Percentiles rank a stretch among this genome's conserved stretches.
Conservation (phyloP, 2,329 filamentous ascomycete genomes). For the Hypoxylon sp. region DNA sequence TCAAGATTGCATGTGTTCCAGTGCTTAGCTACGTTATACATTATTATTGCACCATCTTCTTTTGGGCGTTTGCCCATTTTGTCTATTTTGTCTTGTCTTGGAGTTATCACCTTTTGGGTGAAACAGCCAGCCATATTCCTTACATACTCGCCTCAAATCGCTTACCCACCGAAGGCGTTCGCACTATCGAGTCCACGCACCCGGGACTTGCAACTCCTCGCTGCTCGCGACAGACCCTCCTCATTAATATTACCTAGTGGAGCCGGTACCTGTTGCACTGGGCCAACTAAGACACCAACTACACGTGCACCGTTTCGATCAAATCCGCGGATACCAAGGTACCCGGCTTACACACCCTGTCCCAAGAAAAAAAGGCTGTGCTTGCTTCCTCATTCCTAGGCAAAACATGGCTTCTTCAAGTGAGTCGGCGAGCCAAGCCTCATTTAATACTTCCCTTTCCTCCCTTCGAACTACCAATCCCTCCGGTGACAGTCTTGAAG, state of each 20-base stretch:
- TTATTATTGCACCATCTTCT: conserved; percentile 22
- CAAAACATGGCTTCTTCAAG: conserved; percentile 40
- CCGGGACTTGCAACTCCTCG: conserved; percentile 38
- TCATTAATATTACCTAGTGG: conserved; percentile 42
- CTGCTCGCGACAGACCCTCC: conserved; percentile 20
- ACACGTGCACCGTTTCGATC: conserved; percentile 34
- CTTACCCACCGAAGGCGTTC: conserved; percentile 38
- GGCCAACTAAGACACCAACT: conserved; percentile 28
- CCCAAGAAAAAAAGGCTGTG: conserved; percentile 33
- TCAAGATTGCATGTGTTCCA: neutral
- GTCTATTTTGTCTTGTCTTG: conserved; percentile 27
- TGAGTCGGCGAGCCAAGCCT: conserved; percentile 38
- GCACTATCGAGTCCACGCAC: conserved; percentile 42
- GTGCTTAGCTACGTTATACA: neutral
- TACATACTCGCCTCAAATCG: conserved; percentile 14
- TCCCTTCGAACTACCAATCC: conserved; percentile 18
- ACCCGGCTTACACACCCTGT: conserved; percentile 26
- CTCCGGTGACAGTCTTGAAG: conserved; percentile 17
- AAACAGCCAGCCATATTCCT: conserved; percentile 24
- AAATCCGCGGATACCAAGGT: conserved; percentile 37
- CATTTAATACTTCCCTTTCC: conserved; percentile 37
- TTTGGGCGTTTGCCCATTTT: conserved; percentile 11
- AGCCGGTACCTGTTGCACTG: conserved; percentile 27
- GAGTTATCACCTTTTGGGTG: conserved; percentile 25
- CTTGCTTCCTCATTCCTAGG: conserved; percentile 28